Evolutionary conservation across 176 grass and related monocot species (phyloP), one percentile per base, ranked within the genome.

Genomic region (Oryza meyeriana): DNA sequence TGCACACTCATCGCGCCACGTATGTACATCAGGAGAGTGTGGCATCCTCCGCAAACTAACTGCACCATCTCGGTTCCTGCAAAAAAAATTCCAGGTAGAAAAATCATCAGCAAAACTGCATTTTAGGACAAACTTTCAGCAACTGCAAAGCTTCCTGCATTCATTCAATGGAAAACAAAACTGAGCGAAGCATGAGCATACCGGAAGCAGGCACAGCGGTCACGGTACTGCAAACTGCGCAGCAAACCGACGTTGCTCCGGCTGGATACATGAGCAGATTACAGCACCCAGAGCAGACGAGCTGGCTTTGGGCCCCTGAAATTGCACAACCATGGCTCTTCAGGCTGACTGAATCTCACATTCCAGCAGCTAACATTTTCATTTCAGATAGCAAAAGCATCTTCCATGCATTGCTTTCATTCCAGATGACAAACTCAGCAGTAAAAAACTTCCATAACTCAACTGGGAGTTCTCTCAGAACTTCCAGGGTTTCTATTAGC

Each of bases 21-120:
- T 77, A 96, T 96, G 61, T 94, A 99, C 97, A 99, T 99, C 40
- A 99, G 80, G n/a, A 96, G 93, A 71, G 97, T 99, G 83, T 99
- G 97, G 83, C 97, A 96, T 79, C 97, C 97, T 72, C 97, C 91
- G 31, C 97, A 99, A 77, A 99, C 89, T 79, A 99, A 73, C 70
- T 92, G 97, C 22, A 93, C 93, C 97, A 99, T 99, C 66, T 99
- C 93, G 24, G 97, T 96, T 76, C 97, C 97, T 99, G 74, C 25
- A 17, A 18, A 12, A 35, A 12, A 29, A 59, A 25, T 25, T 24
- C 47, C 65, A 80, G 24, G 45, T 30, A 39, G 2, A 22, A 74
- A 67, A 24, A 48, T 25, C 17, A 22, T 57, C 64, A 58, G 20
- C 16, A 85, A 28, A 55, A 22, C 34, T 14, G 26, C 63, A 27